phyloP scores from a whole-genome alignment of 2,329 filamentous ascomycete genomes.

The Penicillium verrucosum region DNA sequence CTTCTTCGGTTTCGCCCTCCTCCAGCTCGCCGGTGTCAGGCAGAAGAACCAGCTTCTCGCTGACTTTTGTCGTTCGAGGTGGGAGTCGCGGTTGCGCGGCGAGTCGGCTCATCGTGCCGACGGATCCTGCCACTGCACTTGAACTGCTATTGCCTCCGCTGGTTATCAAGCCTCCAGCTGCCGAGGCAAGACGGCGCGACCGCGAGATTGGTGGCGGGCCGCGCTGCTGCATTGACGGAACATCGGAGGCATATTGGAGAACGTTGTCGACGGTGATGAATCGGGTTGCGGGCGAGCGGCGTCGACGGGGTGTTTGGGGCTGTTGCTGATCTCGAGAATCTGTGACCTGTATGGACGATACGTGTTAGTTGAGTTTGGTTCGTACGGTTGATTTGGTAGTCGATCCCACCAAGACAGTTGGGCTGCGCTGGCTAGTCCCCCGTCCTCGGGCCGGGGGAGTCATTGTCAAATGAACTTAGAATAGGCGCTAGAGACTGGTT shows the following conservation, averaged over 20 bases:
- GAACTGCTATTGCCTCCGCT: slow-evolving; percentile 34
- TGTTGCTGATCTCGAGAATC: slow-evolving; percentile 43
- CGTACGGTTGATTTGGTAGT: background rate
- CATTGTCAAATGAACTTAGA: slow-evolving; percentile 21
- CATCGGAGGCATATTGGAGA: slow-evolving; percentile 87
- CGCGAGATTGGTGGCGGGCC: slow-evolving; percentile 52
- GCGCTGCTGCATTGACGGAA: slow-evolving; percentile 88
- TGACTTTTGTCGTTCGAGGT: slow-evolving; percentile 86
- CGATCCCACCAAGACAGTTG: slow-evolving; percentile 43
- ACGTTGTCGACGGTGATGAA: slow-evolving; percentile 91
- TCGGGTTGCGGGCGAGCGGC: slow-evolving; percentile 54
- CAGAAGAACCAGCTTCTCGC: slow-evolving; percentile 91
- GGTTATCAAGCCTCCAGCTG: slow-evolving; percentile 31
- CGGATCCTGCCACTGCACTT: slow-evolving; percentile 46
- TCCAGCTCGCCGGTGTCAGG: slow-evolving; percentile 63
- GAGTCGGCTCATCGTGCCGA: slow-evolving; percentile 56
- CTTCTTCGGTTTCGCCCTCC: slow-evolving; percentile 43
- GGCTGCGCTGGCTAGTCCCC: slow-evolving; percentile 41
- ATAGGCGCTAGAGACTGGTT: background rate
- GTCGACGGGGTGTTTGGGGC: slow-evolving; percentile 26
- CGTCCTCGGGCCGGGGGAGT: slow-evolving; percentile 29
- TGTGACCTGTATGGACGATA: slow-evolving; percentile 35
- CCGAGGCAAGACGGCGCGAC: slow-evolving; percentile 33
- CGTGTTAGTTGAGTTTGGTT: slow-evolving; percentile 14
- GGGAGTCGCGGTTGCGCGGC: slow-evolving; percentile 63